Evolutionary conservation across 495 filamentous ascomycete species (phyloP).

Genomic region (Lasiosphaeria hispida): DNA sequence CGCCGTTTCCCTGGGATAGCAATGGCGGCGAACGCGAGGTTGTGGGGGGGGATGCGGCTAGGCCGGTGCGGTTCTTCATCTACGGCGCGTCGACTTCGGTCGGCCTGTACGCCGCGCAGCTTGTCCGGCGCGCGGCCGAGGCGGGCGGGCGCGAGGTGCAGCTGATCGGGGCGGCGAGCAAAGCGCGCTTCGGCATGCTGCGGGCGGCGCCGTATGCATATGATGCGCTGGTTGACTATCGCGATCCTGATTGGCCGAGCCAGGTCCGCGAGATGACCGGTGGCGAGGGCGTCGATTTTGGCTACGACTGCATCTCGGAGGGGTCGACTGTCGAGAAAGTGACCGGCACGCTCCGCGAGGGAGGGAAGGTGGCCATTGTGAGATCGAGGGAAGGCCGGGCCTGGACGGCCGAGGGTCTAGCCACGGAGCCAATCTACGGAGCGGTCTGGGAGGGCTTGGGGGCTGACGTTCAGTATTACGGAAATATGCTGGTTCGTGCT

Average conservation of each 20-base stretch:
- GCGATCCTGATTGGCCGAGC: constrained; percentile 50
- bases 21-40: too few relatives aligned
- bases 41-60: too few relatives aligned
- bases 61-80: constrained; percentile 26
- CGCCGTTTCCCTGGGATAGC: constrained; percentile 27
- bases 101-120: constrained; percentile 39
- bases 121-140: constrained; percentile 24
- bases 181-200: constrained; percentile 23
- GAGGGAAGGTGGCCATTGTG: constrained; percentile 31
- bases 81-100: constrained; percentile 44
- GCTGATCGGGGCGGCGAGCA: constrained; percentile 37
- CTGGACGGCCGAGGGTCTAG: constrained; percentile 27
- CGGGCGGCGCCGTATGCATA: constrained; percentile 36
- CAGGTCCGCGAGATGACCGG: constrained; percentile 40
- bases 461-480: constrained; percentile 32
- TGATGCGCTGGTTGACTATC: constrained; percentile 57
- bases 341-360: constrained; percentile 8
- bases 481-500: constrained; percentile 6
- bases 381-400: constrained; percentile 30
- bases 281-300: constrained; percentile 26
- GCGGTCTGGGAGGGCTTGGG: constrained; percentile 46
- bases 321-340: constrained; percentile 25
- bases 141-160: constrained; percentile 13
- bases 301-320: constrained; percentile 43
- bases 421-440: constrained; percentile 34